Evolutionary conservation across 2,329 filamentous ascomycete genomes (phyloP).

Genomic region (Phyllosticta citrichinensis): DNA sequence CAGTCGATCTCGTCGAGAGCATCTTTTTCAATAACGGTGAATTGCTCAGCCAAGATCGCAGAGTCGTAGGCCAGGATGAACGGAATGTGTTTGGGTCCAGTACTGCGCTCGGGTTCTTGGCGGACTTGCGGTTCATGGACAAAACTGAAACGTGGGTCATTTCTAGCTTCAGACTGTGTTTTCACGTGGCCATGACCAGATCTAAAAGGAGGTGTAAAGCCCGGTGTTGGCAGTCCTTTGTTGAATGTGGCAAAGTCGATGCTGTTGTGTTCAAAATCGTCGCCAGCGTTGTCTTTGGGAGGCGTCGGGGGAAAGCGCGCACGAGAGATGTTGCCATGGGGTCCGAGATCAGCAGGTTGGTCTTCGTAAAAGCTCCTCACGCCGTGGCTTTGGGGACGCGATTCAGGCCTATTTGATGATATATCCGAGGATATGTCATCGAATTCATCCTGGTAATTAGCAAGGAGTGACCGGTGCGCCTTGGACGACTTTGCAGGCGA

Average conservation of each 20-base stretch:
- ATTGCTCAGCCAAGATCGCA: conserved; percentile 67
- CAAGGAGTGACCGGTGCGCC: conserved; percentile 37
- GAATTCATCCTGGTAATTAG: conserved; percentile 44
- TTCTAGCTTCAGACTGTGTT: not conserved
- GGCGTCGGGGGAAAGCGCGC: conserved; percentile 32
- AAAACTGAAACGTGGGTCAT: not conserved
- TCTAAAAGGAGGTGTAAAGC: conserved; percentile 23
- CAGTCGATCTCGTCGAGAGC: conserved; percentile 79
- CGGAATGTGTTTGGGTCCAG: conserved; percentile 52
- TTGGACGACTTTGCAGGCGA: conserved; percentile 11
- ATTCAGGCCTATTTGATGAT: conserved; percentile 38
- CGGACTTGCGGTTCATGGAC: not conserved
- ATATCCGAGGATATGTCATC: conserved; percentile 44
- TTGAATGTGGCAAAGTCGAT: conserved; percentile 23
- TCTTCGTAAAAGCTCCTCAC: conserved; percentile 42
- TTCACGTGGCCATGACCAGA: not conserved
- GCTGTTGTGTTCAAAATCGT: conserved; percentile 17
- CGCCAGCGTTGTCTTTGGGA: conserved; percentile 22
- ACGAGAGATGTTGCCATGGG: conserved; percentile 20
- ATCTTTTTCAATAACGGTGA: conserved; percentile 78
- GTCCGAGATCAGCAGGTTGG: conserved; percentile 27
- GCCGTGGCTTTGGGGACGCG: conserved; percentile 27
- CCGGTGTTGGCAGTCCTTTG: conserved; percentile 27
- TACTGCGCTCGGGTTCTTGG: not conserved
- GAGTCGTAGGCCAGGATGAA: conserved; percentile 77